A percentile compares a stretch with the other conserved stretches of the same genome.
Conservation (phyloP, 805 yeast genomes). For the Schizosaccharomyces lindneri region DNA sequence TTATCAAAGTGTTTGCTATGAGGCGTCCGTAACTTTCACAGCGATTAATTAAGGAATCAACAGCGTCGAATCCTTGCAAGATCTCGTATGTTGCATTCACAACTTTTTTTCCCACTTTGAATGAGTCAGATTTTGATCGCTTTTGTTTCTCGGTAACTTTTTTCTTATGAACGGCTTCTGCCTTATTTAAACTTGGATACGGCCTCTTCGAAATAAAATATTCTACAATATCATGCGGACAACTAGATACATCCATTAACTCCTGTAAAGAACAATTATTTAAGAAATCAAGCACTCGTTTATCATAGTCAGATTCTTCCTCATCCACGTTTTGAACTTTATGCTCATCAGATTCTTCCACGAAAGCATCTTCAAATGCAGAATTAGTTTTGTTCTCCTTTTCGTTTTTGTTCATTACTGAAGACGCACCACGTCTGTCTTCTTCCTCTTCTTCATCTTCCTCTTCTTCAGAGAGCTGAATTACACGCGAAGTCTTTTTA, state of each 20-base stretch:
- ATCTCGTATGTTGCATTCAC: conserved; percentile 31
- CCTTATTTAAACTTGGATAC: conserved; percentile 32
- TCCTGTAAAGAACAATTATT: conserved; percentile 57
- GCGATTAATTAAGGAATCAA: conserved; percentile 65
- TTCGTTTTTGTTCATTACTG: background rate
- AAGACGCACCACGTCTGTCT: background rate
- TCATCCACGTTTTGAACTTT: conserved; percentile 6
- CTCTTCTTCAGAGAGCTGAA: background rate
- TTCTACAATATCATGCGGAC: conserved; percentile 41
- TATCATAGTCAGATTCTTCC: conserved; percentile 25
- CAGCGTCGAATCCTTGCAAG: conserved; percentile 61
- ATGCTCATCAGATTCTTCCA: background rate
- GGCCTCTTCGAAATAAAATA: conserved; percentile 47
- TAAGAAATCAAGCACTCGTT: conserved; percentile 46
- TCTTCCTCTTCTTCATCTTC: background rate
- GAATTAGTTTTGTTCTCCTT: background rate
- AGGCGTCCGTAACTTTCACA: conserved; percentile 59
- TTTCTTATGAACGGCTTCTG: conserved; percentile 21
- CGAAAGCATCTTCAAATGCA: no score
- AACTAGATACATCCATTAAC: conserved; percentile 54
- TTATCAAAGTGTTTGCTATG: conserved; percentile 44
- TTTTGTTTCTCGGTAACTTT: conserved; percentile 12
- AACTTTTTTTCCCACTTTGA: conserved; percentile 33
- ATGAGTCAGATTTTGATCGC: conserved; percentile 81
- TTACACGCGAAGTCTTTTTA: background rate